Conservation (phyloP, 2,329 filamentous ascomycete genomes). For the Alternaria atra region DNA sequence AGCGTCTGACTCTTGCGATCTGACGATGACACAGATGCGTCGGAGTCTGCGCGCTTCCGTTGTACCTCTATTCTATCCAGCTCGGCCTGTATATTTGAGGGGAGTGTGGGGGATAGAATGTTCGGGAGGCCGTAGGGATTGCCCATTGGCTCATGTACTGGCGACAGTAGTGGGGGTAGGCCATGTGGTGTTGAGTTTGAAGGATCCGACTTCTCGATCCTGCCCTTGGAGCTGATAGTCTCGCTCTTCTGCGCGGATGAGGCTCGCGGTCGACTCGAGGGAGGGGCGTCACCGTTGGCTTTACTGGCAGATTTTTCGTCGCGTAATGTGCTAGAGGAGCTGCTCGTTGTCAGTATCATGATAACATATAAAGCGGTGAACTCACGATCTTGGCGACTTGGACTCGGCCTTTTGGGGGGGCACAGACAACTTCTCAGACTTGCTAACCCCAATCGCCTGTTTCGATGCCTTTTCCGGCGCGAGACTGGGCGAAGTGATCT, state of each 20-base stretch:
- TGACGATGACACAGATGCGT: slow-evolving; percentile 47
- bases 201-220: slow-evolving; percentile 36
- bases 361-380: background rate
- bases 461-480: slow-evolving; percentile 31
- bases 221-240: slow-evolving; percentile 48
- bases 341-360: slow-evolving; percentile 28
- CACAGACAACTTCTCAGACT: slow-evolving; percentile 28
- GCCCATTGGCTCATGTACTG: slow-evolving; percentile 54
- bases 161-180: slow-evolving; percentile 49
- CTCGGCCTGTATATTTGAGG: slow-evolving; percentile 64
- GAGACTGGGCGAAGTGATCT: slow-evolving; percentile 41
- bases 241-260: slow-evolving; percentile 48
- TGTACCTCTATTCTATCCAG: slow-evolving; percentile 56
- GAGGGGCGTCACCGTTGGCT: slow-evolving; percentile 20
- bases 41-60: slow-evolving; percentile 46
- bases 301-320: slow-evolving; percentile 28
- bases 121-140: slow-evolving; percentile 57
- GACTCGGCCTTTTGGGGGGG: slow-evolving; percentile 23
- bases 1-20: slow-evolving; percentile 42
- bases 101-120: slow-evolving; percentile 67
- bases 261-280: slow-evolving; percentile 24
- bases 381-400: slow-evolving; percentile 34
- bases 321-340: slow-evolving; percentile 27
- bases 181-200: slow-evolving; percentile 50
- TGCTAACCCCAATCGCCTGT: slow-evolving; percentile 40